Base-by-base conservation (phyloP, 331 rosid species). In the Malus hybrid region DNA sequence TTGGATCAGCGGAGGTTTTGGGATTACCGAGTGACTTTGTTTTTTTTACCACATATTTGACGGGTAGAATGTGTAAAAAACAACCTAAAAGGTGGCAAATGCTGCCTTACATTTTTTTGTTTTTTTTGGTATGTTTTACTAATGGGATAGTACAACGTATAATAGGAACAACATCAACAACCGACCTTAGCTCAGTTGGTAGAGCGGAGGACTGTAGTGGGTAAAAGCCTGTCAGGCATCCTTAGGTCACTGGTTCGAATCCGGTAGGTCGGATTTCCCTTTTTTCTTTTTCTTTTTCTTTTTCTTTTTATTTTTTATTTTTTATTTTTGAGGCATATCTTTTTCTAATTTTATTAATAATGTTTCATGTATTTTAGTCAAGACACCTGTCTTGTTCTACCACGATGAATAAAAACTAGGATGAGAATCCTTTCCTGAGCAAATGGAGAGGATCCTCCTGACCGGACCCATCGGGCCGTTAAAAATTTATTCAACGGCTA, bases 121-220 rank as follows among this genome's bases (percentile, higher is more conserved):
- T 5, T 32, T 32, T 24, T 24, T 24, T 2, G 11, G 44, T 42
- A 42, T 42, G 1, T 42, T 42, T 42, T 10, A 42, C 48, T 42
- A 42, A 10, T 42, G 14, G 48, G 5, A 10, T 42, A 3, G 0
- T 3, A 42, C 0, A 42, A 3, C 5, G 14, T 42, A 42, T 42
- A 42, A 42, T 3, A 10, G 3, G 46, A 39, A 6, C 7, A 6
- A 5, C 4, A 6, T 0, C 8, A 27, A 50, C 16, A 42, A 0
- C 84, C 84, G 84, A 83, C 86, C 86, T 86, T 83, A 81, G 84
- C 86, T 86, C 86, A 81, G 87, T 86, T 86, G 86, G 90, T 39
- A 83, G 87, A 83, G 87, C 90, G 87, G 87, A 79, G 86, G 90
- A 86, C 87, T 86, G 87, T 86, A 86, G 87, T 76, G 0, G 87